Percentiles rank a stretch among this genome's conserved stretches.
phyloP scores from a whole-genome alignment of 129 eudicot genomes.

The Artemisia argyi region DNA sequence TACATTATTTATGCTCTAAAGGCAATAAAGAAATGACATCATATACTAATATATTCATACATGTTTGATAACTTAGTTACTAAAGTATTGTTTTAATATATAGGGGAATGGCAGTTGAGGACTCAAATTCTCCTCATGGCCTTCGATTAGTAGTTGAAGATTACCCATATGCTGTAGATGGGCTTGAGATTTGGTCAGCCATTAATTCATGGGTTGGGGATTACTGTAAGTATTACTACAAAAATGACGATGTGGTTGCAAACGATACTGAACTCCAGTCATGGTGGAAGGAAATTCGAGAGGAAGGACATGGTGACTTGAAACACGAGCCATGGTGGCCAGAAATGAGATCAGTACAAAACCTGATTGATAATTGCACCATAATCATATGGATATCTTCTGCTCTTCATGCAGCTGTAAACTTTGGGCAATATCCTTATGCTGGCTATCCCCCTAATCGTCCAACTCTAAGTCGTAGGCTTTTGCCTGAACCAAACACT shows the following conservation, averaged over 20 bases:
- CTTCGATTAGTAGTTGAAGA: slow-evolving; percentile 47
- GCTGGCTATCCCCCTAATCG: slow-evolving; percentile 52
- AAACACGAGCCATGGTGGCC: slow-evolving; percentile 70
- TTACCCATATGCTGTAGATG: slow-evolving; percentile 63
- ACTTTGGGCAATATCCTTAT: slow-evolving; percentile 62
- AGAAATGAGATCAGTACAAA: slow-evolving; percentile 29
- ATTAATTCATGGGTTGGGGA: slow-evolving; percentile 47
- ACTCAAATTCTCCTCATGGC: slow-evolving; percentile 39
- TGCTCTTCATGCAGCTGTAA: slow-evolving; percentile 66
- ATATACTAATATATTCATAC: not conserved
- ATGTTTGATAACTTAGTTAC: not conserved
- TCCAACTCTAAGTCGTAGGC: slow-evolving; percentile 46
- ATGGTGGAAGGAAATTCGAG: slow-evolving; percentile 54
- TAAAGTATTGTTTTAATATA: not conserved
- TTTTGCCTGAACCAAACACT: slow-evolving; percentile 42
- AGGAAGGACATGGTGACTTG: slow-evolving; percentile 57
- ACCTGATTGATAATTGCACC: slow-evolving; percentile 36
- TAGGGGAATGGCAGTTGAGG: slow-evolving; percentile 64
- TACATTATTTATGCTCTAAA: too few relatives aligned
- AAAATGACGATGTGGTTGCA: slow-evolving; percentile 28
- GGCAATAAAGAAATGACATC: too few relatives aligned
- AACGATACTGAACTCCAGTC: slow-evolving; percentile 50
- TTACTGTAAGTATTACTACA: slow-evolving; percentile 51
- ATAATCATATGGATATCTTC: slow-evolving; percentile 60
- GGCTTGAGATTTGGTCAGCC: slow-evolving; percentile 64